Conservation (phyloP, 2,329 filamentous ascomycete species). For the Blastomyces gilchristii region DNA sequence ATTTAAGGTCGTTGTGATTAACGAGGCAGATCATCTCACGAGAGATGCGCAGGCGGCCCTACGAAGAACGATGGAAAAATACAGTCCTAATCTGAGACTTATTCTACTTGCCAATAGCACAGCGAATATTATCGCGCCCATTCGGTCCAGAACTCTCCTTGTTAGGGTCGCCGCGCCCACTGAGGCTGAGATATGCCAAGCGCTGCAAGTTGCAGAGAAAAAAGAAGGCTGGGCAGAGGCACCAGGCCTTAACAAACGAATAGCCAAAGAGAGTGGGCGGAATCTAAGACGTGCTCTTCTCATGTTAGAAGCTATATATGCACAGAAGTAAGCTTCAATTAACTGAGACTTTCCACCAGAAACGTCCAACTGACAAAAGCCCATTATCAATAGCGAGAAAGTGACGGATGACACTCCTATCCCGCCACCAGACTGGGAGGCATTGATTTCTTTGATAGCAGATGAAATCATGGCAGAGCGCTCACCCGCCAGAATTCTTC, state of each 20-base stretch:
- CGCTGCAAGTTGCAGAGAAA: conserved; percentile 58
- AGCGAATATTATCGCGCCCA: conserved; percentile 97
- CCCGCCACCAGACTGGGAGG: conserved; percentile 94
- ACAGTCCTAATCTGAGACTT: conserved; percentile 84
- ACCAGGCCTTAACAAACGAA: conserved; percentile 65
- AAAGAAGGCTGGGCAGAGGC: conserved; percentile 76
- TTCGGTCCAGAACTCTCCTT: conserved; percentile 79
- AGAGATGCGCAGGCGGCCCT: conserved; percentile 92
- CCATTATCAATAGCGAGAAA: conserved; percentile 56
- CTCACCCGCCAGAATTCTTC: conserved; percentile 75
- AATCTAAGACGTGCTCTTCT: conserved; percentile 82
- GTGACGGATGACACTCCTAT: conserved; percentile 80
- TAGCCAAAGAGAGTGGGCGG: conserved; percentile 80
- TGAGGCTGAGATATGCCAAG: conserved; percentile 71
- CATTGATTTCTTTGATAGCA: conserved; percentile 79
- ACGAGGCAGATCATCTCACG: conserved; percentile 90
- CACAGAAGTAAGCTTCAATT: conserved; percentile 62
- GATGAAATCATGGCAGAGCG: conserved; percentile 88
- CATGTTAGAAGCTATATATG: conserved; percentile 96
- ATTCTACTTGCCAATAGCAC: conserved; percentile 93
- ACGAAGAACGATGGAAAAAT: conserved; percentile 97
- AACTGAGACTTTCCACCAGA: background rate
- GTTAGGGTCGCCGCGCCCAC: conserved; percentile 86
- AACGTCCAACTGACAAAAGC: conserved; percentile 1
- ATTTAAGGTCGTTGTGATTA: conserved; percentile 99